A percentile compares a stretch with the other conserved stretches of the same genome.
phyloP scores from a whole-genome alignment of 805 yeast genomes.

The Gaillardinia entomophila region DNA sequence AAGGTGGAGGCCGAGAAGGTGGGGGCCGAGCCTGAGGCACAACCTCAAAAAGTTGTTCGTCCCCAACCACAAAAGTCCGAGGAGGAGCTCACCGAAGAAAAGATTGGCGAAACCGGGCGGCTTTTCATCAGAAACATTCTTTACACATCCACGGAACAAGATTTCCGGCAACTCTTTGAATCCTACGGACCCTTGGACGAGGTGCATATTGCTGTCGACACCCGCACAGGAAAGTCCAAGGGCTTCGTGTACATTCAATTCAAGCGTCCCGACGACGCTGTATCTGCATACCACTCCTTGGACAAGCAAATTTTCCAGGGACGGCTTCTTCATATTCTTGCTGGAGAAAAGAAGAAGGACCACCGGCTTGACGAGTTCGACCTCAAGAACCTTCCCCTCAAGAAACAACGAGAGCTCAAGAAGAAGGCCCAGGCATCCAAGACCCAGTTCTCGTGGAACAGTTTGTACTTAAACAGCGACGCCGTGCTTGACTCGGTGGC shows the following conservation, averaged over 20 bases:
- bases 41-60: too few species aligned
- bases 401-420: conserved; percentile 82
- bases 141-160: conserved; percentile 75
- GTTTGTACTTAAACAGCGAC: conserved; percentile 83
- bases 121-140: conserved; percentile 82
- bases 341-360: conserved; percentile 77
- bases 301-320: conserved; percentile 95
- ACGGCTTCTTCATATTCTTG: conserved; percentile 80
- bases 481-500: conserved; percentile 93
- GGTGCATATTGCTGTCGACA: conserved; percentile 88
- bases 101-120: conserved; percentile 68
- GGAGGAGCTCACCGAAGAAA: conserved; percentile 44
- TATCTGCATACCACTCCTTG: conserved; percentile 61
- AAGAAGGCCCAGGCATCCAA: conserved; percentile 80
- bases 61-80: conserved; percentile 26
- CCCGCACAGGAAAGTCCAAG: conserved; percentile 83
- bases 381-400: conserved; percentile 81
- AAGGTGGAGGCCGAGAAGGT: conserved; percentile 10
- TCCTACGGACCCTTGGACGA: conserved; percentile 73
- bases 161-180: conserved; percentile 59
- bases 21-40: conserved; percentile 1
- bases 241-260: conserved; percentile 88
- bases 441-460: conserved; percentile 91
- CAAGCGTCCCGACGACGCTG: conserved; percentile 64
- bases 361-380: conserved; percentile 89